Evolutionary conservation across 305 asterid species (phyloP).

Genomic region (Fraxinus velutina): DNA sequence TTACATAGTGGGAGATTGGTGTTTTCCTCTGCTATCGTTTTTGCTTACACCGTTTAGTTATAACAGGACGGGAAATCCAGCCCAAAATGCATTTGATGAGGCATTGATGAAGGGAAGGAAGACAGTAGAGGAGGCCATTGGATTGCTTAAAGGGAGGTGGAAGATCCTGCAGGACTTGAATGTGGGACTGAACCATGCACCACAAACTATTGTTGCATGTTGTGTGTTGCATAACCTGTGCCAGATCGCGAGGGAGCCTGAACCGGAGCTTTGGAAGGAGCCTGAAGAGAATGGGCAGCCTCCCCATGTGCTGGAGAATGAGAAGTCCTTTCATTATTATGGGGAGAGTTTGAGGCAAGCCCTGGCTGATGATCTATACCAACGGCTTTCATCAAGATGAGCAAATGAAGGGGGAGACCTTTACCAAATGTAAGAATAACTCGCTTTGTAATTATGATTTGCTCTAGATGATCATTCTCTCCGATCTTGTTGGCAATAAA

Average conservation of each 20-base stretch:
- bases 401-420: neutral
- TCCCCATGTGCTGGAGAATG: conserved; percentile 74
- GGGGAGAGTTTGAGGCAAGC: conserved; percentile 80
- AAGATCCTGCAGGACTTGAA: conserved; percentile 84
- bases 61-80: conserved; percentile 62
- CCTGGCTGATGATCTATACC: conserved; percentile 92
- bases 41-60: conserved; percentile 73
- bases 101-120: conserved; percentile 73
- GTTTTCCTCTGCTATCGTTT: conserved; percentile 79
- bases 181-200: conserved; percentile 85
- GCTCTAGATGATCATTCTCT: neutral
- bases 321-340: conserved; percentile 63
- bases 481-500: neutral
- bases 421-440: conserved; percentile 28
- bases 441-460: conserved; percentile 26
- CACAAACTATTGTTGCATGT: conserved; percentile 91
- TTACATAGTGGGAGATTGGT: conserved; percentile 83
- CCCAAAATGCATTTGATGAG: conserved; percentile 85
- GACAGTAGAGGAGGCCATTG: conserved; percentile 83
- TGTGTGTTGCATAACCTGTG: conserved; percentile 95
- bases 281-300: conserved; percentile 82
- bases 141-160: conserved; percentile 94
- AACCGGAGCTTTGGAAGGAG: conserved; percentile 94
- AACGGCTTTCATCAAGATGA: conserved; percentile 80
- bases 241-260: conserved; percentile 96